Evolutionary conservation across 176 grass and related monocot genomes (phyloP).

Genomic region (Areca catechu): DNA sequence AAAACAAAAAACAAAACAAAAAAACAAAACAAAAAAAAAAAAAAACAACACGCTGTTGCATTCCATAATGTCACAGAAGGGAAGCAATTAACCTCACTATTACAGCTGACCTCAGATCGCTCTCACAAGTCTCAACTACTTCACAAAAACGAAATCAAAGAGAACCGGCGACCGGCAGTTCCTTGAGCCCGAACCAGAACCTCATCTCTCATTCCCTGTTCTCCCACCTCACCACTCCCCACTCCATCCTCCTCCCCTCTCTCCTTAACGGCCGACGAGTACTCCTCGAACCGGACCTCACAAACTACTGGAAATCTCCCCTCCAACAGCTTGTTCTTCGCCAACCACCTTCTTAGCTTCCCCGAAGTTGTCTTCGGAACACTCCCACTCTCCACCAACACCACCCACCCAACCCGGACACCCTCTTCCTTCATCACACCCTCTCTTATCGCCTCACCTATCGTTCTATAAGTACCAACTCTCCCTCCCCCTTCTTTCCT

Average conservation of each 20-base stretch:
- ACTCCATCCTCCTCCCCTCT: not conserved
- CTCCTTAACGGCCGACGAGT: not conserved
- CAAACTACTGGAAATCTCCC: slow-evolving; percentile 14
- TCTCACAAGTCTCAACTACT: not conserved
- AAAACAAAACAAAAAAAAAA: too few relatives aligned
- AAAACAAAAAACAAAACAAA: too few relatives aligned
- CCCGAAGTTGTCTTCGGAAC: slow-evolving; percentile 57
- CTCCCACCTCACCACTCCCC: too few relatives aligned
- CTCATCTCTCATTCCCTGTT: too few relatives aligned
- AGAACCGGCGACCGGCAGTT: slow-evolving; percentile 10
- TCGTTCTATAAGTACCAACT: not conserved
- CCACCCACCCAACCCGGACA: slow-evolving; percentile 21
- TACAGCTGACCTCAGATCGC: too few relatives aligned
- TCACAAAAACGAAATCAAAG: slow-evolving; percentile 36
- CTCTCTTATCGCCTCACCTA: slow-evolving; percentile 26
- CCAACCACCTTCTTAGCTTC: slow-evolving; percentile 38
- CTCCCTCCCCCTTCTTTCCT: not conserved
- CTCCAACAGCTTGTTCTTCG: slow-evolving; percentile 33
- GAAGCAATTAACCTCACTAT: too few relatives aligned
- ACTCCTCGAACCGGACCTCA: slow-evolving; percentile 19
- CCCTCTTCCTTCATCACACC: slow-evolving; percentile 24
- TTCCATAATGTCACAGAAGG: too few relatives aligned
- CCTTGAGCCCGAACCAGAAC: not conserved
- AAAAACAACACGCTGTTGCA: too few relatives aligned
- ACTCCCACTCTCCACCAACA: slow-evolving; percentile 27